Evolutionary conservation across 2,329 filamentous ascomycete species (phyloP).

Genomic region (Cladobotryum mycophilum): DNA sequence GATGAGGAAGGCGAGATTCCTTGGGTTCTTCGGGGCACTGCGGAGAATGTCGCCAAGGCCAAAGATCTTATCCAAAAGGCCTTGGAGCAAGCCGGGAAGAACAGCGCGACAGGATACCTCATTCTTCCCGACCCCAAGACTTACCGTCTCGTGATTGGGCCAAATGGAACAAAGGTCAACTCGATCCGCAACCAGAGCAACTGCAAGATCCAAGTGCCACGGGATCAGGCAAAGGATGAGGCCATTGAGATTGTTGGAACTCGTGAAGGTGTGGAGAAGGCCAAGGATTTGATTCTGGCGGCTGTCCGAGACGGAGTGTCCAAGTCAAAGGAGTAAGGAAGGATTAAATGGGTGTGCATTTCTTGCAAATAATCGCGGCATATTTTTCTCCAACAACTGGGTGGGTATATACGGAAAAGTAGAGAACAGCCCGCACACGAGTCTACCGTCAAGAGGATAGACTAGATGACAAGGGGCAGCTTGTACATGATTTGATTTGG

Average conservation of each 20-base stretch:
- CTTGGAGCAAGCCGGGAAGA: conserved; percentile 64
- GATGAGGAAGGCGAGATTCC: conserved; percentile 69
- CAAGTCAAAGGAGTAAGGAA: conserved; percentile 26
- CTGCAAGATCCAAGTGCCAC: conserved; percentile 89
- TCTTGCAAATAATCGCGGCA: too few relatives aligned
- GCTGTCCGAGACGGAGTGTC: conserved; percentile 61
- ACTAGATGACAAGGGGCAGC: too few relatives aligned
- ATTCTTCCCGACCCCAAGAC: conserved; percentile 83
- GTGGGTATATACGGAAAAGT: too few relatives aligned
- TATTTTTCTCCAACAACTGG: too few relatives aligned
- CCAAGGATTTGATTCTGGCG: conserved; percentile 81
- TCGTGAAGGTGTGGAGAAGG: conserved; percentile 74
- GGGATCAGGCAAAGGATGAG: conserved; percentile 66
- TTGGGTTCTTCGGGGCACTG: conserved; percentile 77
- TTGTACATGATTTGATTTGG: too few relatives aligned
- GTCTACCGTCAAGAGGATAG: too few relatives aligned
- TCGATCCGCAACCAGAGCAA: conserved; percentile 85
- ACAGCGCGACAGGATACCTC: conserved; percentile 74
- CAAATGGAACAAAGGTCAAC: conserved; percentile 86
- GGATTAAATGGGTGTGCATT: background rate
- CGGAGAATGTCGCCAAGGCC: conserved; percentile 76
- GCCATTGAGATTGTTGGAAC: conserved; percentile 85
- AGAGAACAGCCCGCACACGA: too few relatives aligned
- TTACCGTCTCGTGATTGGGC: conserved; percentile 86
- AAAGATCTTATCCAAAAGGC: conserved; percentile 67